These are phyloP conservation scores for Cardamine resedifolia DNA, from an alignment of 345 rosid genomes.

Conservation along the genomic window DNA sequence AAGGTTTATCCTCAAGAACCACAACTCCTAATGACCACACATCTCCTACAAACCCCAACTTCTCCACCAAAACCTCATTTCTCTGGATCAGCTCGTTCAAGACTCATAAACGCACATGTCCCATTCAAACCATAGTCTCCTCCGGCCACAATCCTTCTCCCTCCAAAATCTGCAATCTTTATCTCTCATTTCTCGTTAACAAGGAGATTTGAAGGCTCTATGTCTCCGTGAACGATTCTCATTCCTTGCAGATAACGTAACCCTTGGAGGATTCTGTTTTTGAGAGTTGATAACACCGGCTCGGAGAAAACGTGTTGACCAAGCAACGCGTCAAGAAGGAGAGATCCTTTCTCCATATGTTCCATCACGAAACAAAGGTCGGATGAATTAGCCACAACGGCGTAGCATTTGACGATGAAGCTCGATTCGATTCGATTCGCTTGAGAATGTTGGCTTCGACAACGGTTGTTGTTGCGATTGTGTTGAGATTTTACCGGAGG, in stretches of 20 bases:
- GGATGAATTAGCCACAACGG: slow-evolving; percentile 34
- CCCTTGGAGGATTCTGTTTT: slow-evolving; percentile 46
- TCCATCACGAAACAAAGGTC: slow-evolving; percentile 66
- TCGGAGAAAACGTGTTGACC: slow-evolving; percentile 34
- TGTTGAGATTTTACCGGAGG: slow-evolving; percentile 41
- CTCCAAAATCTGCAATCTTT: slow-evolving; percentile 76
- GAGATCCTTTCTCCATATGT: slow-evolving; percentile 59
- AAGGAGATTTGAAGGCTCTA: slow-evolving; percentile 66
- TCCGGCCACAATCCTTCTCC: slow-evolving; percentile 46
- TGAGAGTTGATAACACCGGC: slow-evolving; percentile 40
- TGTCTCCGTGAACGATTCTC: slow-evolving; percentile 67
- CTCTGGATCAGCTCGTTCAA: slow-evolving; percentile 61
- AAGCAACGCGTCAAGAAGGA: slow-evolving; percentile 40
- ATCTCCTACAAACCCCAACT: slow-evolving; percentile 55
- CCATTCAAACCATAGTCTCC: slow-evolving; percentile 41
- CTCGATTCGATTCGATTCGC: slow-evolving; percentile 51
- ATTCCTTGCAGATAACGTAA: slow-evolving; percentile 49
- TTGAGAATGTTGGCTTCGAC: slow-evolving; percentile 58
- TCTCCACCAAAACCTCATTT: slow-evolving; percentile 44
- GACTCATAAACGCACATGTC: slow-evolving; percentile 75
- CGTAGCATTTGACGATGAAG: slow-evolving; percentile 53
- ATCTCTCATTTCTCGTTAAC: slow-evolving; percentile 50
- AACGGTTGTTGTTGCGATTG: not conserved
- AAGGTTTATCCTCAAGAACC: slow-evolving; percentile 54
- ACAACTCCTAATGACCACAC: slow-evolving; percentile 70